Evolutionary conservation across 108 stramenopile genomes (phyloP).

Genomic region (Fragilaria radians): DNA sequence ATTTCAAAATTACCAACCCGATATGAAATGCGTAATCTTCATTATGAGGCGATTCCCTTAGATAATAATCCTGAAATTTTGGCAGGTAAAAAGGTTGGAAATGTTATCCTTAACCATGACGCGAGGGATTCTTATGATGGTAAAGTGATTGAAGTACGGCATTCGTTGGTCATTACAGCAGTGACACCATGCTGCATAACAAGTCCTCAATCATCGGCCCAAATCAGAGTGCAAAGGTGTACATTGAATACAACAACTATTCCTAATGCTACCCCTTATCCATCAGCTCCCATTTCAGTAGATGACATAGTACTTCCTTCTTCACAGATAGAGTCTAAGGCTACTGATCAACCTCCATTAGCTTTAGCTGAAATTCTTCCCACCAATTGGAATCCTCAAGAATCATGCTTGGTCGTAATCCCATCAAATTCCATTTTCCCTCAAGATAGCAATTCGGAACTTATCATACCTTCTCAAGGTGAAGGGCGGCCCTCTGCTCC

Average conservation of each 20-base stretch:
- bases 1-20: background rate
- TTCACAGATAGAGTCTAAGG: background rate
- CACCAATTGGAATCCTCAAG: slow-evolving; percentile 10
- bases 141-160: slow-evolving; percentile 9
- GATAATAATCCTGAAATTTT: background rate
- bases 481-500: slow-evolving; percentile 8
- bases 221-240: slow-evolving; percentile 2
- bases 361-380: background rate
- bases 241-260: background rate
- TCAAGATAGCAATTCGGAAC: background rate
- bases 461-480: slow-evolving; percentile 1
- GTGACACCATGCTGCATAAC: slow-evolving; percentile 4
- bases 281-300: slow-evolving; percentile 3
- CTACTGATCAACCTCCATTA: background rate
- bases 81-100: background rate
- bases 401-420: slow-evolving; percentile 3
- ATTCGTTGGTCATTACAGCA: slow-evolving; percentile 6
- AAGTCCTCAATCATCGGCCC: slow-evolving; percentile 12
- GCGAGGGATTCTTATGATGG: slow-evolving; percentile 11
- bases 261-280: background rate
- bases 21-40: background rate
- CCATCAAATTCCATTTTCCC: background rate
- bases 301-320: background rate
- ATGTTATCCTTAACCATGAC: slow-evolving; percentile 5
- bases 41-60: background rate